Evolutionary conservation across 257 asterid genomes (phyloP).

Genomic region (Cruciata laevipes): DNA sequence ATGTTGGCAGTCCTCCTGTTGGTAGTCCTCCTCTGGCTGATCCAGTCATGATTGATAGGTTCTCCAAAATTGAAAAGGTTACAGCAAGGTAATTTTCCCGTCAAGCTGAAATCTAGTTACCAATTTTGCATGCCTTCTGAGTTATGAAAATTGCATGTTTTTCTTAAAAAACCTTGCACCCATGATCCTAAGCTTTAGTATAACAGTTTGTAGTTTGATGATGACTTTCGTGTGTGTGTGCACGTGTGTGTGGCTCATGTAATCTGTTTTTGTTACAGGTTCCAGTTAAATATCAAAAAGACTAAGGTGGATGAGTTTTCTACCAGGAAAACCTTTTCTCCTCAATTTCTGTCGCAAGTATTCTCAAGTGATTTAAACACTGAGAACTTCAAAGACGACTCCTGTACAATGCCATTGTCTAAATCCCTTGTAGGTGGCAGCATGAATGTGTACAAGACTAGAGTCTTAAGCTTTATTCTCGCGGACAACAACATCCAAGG

Average conservation of each 20-base stretch:
- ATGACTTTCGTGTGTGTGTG: conserved; percentile 10
- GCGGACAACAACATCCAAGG: conserved; percentile 76
- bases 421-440: conserved; percentile 77
- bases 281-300: conserved; percentile 59
- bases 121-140: background rate
- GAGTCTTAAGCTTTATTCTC: conserved; percentile 56
- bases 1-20: conserved; percentile 71
- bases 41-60: conserved; percentile 62
- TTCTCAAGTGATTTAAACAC: conserved; percentile 56
- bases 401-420: conserved; percentile 63
- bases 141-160: background rate
- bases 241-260: conserved; percentile 14
- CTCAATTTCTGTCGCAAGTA: conserved; percentile 36
- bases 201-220: background rate
- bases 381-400: conserved; percentile 64
- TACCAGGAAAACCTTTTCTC: conserved; percentile 38
- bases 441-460: conserved; percentile 66
- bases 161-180: too few relatives aligned
- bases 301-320: conserved; percentile 59
- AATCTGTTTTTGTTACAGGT: conserved; percentile 46
- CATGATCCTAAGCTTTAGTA: background rate
- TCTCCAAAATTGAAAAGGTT: conserved; percentile 70
- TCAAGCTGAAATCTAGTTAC: conserved; percentile 2
- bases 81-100: conserved; percentile 52
- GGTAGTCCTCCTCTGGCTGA: conserved; percentile 64